phyloP scores from a whole-genome alignment of 2,329 filamentous ascomycete species.

The Cryphonectria japonica region DNA sequence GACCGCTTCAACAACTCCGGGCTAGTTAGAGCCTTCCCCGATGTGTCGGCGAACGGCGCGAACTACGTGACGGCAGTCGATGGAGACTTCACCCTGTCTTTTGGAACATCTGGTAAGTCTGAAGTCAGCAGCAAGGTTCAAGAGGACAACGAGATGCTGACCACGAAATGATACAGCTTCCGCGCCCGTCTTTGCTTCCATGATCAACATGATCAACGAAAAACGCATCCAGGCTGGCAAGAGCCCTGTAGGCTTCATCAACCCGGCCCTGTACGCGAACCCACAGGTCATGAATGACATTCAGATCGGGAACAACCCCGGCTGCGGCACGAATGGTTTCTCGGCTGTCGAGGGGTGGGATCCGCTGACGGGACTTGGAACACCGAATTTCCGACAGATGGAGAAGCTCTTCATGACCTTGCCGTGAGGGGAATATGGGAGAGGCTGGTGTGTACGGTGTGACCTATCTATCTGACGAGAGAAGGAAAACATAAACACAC shows the following conservation, averaged over 20 bases:
- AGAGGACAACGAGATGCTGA: background rate
- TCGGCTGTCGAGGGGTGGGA: slow-evolving; percentile 18
- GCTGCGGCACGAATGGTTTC: slow-evolving; percentile 17
- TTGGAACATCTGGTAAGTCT: slow-evolving; percentile 49
- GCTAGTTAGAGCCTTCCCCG: slow-evolving; percentile 51
- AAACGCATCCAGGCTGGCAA: slow-evolving; percentile 40
- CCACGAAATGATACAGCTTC: slow-evolving; percentile 31
- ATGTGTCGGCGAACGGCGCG: slow-evolving; percentile 50
- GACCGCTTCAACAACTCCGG: slow-evolving; percentile 52
- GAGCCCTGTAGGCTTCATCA: slow-evolving; percentile 44
- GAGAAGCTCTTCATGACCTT: slow-evolving; percentile 16
- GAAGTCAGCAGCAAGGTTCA: background rate
- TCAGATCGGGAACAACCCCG: slow-evolving; percentile 5
- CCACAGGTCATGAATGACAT: slow-evolving; percentile 26
- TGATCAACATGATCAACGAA: slow-evolving; percentile 44
- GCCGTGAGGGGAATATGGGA: background rate
- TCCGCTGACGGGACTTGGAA: slow-evolving; percentile 17
- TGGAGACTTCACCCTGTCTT: slow-evolving; percentile 47
- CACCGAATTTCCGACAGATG: slow-evolving; percentile 7
- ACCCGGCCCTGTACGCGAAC: slow-evolving; percentile 38
- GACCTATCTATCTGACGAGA: too few species aligned
- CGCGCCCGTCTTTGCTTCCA: slow-evolving; percentile 40
- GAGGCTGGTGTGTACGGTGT: too few species aligned
- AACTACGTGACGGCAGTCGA: slow-evolving; percentile 49
- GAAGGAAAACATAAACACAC: too few species aligned